Conservation (phyloP, 306 rosid genomes). For the Trichosanthes truncata region DNA sequence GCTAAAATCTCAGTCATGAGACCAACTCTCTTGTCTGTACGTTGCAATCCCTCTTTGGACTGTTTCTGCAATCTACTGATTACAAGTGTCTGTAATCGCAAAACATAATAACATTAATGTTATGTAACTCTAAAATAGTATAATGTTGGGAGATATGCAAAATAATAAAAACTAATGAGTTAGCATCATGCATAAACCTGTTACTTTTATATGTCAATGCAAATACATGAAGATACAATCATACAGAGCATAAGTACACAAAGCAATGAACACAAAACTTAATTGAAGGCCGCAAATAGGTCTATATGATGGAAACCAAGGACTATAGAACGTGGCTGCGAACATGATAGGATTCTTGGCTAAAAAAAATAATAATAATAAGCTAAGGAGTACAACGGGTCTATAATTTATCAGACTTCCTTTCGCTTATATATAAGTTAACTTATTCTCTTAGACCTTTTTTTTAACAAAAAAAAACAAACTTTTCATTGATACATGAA, state of each 20-base stretch:
- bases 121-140: not conserved
- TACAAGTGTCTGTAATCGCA: constrained; percentile 49
- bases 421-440: no score
- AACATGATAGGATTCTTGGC: not conserved
- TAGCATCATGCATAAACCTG: not conserved
- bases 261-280: not conserved
- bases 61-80: constrained; percentile 77
- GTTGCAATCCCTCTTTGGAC: constrained; percentile 80
- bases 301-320: not conserved
- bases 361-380: no score
- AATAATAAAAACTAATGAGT: not conserved
- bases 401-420: no score
- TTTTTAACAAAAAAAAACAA: no score
- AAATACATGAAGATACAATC: not conserved
- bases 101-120: not conserved
- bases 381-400: not conserved
- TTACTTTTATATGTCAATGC: not conserved
- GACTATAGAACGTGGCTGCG: not conserved
- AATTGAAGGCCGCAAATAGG: not conserved
- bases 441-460: no score
- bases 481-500: no score
- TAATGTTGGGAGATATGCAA: not conserved
- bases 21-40: constrained; percentile 93
- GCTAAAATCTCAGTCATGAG: constrained; percentile 97
- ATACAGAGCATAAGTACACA: not conserved